Evolutionary conservation across 805 yeast genomes (phyloP).

Genomic region (Saccharomycopsis lassenensis): DNA sequence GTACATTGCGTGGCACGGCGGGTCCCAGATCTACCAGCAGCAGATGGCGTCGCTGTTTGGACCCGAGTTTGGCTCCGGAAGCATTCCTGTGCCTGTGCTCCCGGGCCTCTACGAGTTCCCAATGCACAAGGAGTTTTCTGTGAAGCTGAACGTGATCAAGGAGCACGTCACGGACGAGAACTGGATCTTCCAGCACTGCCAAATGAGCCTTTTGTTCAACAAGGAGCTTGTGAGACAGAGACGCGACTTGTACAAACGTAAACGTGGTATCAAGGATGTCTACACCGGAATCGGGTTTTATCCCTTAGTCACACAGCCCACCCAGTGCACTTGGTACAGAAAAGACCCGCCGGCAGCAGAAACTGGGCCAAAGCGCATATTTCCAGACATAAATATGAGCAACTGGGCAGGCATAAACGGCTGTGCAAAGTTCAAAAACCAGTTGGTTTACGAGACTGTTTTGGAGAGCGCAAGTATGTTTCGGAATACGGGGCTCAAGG

Average conservation of each 20-base stretch:
- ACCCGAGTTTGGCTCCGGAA: background rate
- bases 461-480: constrained; percentile 35
- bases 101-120: no score
- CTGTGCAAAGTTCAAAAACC: constrained; percentile 4
- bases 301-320: constrained; percentile 71
- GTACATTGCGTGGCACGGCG: constrained; percentile 40
- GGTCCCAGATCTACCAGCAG: constrained; percentile 29
- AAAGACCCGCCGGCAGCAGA: constrained; percentile 21
- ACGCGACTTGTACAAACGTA: constrained; percentile 29
- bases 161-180: constrained; percentile 46
- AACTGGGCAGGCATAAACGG: constrained; percentile 15
- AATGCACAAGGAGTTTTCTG: constrained; percentile 10
- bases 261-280: constrained; percentile 59
- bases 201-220: constrained; percentile 62
- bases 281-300: constrained; percentile 73
- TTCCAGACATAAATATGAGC: constrained; percentile 7
- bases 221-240: constrained; percentile 47
- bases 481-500: constrained; percentile 50
- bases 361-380: constrained; percentile 19
- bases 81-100: constrained; percentile 10
- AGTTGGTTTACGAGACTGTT: constrained; percentile 37
- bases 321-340: constrained; percentile 27
- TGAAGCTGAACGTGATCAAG: constrained; percentile 11
- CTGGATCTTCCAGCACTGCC: constrained; percentile 80
- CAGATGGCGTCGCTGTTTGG: constrained; percentile 16